Evolutionary conservation across 805 yeast species (phyloP), one percentile per base, ranked within the genome.

Genomic region (Saccharomycopsis malanga): DNA sequence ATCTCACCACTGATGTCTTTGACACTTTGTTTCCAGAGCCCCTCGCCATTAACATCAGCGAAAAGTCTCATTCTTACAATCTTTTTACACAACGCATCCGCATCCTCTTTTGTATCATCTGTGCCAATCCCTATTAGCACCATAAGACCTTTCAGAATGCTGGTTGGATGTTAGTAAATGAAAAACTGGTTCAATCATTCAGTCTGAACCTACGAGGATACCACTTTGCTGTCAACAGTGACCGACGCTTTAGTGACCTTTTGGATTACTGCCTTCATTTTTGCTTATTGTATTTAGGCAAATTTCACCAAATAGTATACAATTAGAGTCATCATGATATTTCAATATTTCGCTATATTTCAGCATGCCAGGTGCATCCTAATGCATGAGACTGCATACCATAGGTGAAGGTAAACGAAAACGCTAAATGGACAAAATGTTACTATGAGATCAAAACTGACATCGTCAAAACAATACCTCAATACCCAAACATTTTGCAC

Each of bases 261-360:
- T 61, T 93, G 98, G 29, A 93, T 76, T 1, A 93, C 96, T 2
- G 89, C 87, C 61, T 80, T 82, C 98, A 91, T 91, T 27, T n/a
- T n/a, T n/a, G n/a, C n/a, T n/a, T n/a, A n/a, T n/a, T n/a, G n/a
- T n/a, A n/a, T n/a, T n/a, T n/a, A n/a, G n/a, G n/a, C n/a, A n/a
- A n/a, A n/a, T n/a, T n/a, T n/a, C n/a, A n/a, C n/a, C n/a, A n/a
- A n/a, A n/a, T n/a, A n/a, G n/a, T n/a, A n/a, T n/a, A n/a, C n/a
- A n/a, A n/a, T n/a, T n/a, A n/a, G n/a, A n/a, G n/a, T n/a, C n/a
- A n/a, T n/a, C n/a, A n/a, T n/a, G n/a, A n/a, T n/a, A n/a, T n/a
- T n/a, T n/a, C n/a, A n/a, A n/a, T n/a, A n/a, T n/a, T n/a, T n/a
- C n/a, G n/a, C n/a, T n/a, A n/a, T n/a, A n/a, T n/a, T n/a, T n/a